These are phyloP conservation scores for Fomes fomentarius DNA, from an alignment of 1,284 basidiomycete genomes.

Conservation along the genomic window DNA sequence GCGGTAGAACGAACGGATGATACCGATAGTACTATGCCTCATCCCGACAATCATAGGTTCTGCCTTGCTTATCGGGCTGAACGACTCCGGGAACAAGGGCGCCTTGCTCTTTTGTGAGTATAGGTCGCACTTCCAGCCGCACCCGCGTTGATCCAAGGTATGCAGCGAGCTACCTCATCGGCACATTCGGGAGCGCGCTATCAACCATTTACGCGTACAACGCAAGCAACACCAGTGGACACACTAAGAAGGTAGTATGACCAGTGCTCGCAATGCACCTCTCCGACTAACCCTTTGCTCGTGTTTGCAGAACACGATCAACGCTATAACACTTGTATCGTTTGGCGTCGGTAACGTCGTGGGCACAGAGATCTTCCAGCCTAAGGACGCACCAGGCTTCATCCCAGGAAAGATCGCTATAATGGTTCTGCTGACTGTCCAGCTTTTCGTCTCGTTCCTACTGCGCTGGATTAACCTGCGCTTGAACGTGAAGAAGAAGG, in stretches of 20 bases:
- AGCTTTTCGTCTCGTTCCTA: slow-evolving; percentile 50
- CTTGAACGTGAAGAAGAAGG: slow-evolving; percentile 51
- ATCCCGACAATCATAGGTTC: slow-evolving; percentile 62
- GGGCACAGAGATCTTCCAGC: slow-evolving; percentile 60
- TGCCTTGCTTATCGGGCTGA: slow-evolving; percentile 60
- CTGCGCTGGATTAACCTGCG: slow-evolving; percentile 56
- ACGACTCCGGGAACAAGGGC: slow-evolving; percentile 49
- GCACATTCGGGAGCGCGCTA: slow-evolving; percentile 59
- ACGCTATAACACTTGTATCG: slow-evolving; percentile 52
- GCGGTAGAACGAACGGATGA: slow-evolving; percentile 49
- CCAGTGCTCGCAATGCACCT: not conserved
- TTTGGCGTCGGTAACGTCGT: slow-evolving; percentile 60
- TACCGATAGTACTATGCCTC: slow-evolving; percentile 59
- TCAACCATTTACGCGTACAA: slow-evolving; percentile 65
- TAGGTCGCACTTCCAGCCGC: not conserved
- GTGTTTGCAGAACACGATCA: slow-evolving; percentile 46
- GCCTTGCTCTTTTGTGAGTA: slow-evolving; percentile 55
- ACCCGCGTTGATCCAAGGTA: not conserved
- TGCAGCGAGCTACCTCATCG: slow-evolving; percentile 52
- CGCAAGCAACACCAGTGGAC: slow-evolving; percentile 62
- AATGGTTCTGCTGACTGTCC: slow-evolving; percentile 54
- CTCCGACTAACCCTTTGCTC: not conserved
- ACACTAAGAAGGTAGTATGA: slow-evolving; percentile 56
- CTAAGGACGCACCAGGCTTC: slow-evolving; percentile 60
- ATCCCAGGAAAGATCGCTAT: slow-evolving; percentile 64